Percentiles rank a stretch among this genome's conserved stretches.
Evolutionary conservation across 1,284 basidiomycete genomes (phyloP).

Genomic region (Apiotrichum brassicae): DNA sequence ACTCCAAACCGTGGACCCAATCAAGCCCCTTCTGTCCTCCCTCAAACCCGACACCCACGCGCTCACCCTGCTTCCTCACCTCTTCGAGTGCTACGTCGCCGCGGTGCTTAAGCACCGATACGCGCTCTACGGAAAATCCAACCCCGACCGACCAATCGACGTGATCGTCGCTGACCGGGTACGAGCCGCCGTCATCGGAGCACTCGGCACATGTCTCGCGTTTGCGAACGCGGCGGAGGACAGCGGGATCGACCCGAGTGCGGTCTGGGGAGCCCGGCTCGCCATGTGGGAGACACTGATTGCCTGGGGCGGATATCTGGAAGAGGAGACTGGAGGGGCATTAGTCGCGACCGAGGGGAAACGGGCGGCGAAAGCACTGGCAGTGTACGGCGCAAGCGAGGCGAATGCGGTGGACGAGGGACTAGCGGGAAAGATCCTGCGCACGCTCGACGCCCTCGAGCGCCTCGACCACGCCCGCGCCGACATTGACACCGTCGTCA

Average conservation of each 20-base stretch:
- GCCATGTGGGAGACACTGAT: slow-evolving; percentile 28
- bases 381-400: slow-evolving; percentile 14
- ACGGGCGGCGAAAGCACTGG: slow-evolving; percentile 15
- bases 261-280: slow-evolving; percentile 15
- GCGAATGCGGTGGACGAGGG: slow-evolving; percentile 13
- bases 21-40: slow-evolving; percentile 10
- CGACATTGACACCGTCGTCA: slow-evolving; percentile 17
- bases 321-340: slow-evolving; percentile 27
- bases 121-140: slow-evolving; percentile 25
- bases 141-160: slow-evolving; percentile 27
- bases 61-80: slow-evolving; percentile 18
- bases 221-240: slow-evolving; percentile 19
- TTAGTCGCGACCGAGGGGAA: slow-evolving; percentile 21
- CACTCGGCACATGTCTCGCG: slow-evolving; percentile 16
- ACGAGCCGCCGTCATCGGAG: slow-evolving; percentile 25
- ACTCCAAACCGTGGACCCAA: slow-evolving; percentile 21
- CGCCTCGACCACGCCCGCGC: slow-evolving; percentile 29
- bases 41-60: slow-evolving; percentile 6
- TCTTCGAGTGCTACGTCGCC: slow-evolving; percentile 24
- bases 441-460: slow-evolving; percentile 22
- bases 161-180: slow-evolving; percentile 33
- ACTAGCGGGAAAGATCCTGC: slow-evolving; percentile 12
- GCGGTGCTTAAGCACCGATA: slow-evolving; percentile 22
- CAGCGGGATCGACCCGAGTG: slow-evolving; percentile 1
- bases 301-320: slow-evolving; percentile 42